Percentiles rank a stretch among this genome's conserved stretches.
Evolutionary conservation across 768 basidiomycete species (phyloP).

Genomic region (Lactifluus pinguis): DNA sequence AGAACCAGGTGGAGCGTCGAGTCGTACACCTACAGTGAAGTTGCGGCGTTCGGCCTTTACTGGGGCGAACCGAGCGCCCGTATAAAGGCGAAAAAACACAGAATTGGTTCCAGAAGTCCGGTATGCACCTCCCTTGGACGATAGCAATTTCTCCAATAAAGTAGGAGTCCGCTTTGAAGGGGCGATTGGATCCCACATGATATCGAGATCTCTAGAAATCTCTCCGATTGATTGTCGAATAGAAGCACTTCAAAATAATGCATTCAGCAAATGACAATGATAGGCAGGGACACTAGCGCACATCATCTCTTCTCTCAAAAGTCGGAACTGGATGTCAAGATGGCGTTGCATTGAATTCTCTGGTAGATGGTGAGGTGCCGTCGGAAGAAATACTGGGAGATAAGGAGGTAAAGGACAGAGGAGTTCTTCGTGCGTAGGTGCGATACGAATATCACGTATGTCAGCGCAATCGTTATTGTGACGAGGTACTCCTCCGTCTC

Average conservation of each 20-base stretch:
- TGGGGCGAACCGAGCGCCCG: conserved; percentile 39
- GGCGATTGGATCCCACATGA: conserved; percentile 3
- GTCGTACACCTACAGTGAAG: conserved; percentile 36
- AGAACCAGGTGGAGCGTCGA: conserved; percentile 48
- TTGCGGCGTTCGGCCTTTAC: conserved; percentile 44
- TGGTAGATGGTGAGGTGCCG: conserved; percentile 55
- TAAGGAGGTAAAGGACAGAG: conserved; percentile 40
- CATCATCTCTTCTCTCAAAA: conserved; percentile 66
- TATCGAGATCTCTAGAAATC: conserved; percentile 16
- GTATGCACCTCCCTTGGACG: conserved; percentile 53
- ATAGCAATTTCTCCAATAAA: conserved; percentile 37
- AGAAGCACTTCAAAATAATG: conserved; percentile 8
- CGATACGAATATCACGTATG: conserved; percentile 52
- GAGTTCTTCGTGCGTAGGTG: conserved; percentile 63
- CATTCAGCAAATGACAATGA: not conserved
- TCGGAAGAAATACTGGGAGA: conserved; percentile 50
- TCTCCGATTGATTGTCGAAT: conserved; percentile 19
- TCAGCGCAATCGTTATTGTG: conserved; percentile 61
- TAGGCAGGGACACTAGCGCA: conserved; percentile 25
- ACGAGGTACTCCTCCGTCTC: conserved; percentile 38
- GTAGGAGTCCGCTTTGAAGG: conserved; percentile 24
- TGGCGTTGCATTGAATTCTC: conserved; percentile 52
- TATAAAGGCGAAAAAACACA: conserved; percentile 56
- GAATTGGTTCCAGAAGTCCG: conserved; percentile 35
- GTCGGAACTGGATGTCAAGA: conserved; percentile 66